Conservation (phyloP, 2,329 filamentous ascomycete species). For the Escovopsis weberi region DNA sequence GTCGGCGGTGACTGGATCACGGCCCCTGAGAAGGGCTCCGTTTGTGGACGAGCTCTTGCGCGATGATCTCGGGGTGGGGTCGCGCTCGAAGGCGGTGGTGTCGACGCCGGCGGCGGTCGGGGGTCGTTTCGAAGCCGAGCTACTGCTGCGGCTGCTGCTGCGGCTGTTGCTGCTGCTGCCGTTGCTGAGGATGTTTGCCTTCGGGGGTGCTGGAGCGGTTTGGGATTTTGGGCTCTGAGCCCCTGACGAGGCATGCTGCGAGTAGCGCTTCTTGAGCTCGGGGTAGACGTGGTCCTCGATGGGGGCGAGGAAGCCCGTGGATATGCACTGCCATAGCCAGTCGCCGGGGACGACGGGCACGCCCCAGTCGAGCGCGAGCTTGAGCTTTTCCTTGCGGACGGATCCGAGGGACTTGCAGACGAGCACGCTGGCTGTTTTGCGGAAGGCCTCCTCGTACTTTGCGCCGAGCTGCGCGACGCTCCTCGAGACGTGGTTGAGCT, state of each 20-base stretch:
- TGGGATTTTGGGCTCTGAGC: not conserved
- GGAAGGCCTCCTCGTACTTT: slow-evolving; percentile 65
- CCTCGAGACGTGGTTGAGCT: slow-evolving; percentile 73
- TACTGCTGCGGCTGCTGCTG: too few relatives aligned
- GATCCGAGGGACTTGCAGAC: slow-evolving; percentile 48
- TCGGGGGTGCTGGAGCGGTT: too few relatives aligned
- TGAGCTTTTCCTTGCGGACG: slow-evolving; percentile 60
- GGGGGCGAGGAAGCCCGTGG: slow-evolving; percentile 34
- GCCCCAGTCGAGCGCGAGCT: slow-evolving; percentile 57
- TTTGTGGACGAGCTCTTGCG: too few relatives aligned
- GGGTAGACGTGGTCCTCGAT: slow-evolving; percentile 33
- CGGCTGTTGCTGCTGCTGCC: not conserved
- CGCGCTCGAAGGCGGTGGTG: slow-evolving; percentile 24
- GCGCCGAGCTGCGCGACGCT: slow-evolving; percentile 64
- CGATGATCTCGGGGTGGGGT: slow-evolving; percentile 10
- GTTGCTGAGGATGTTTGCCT: not conserved
- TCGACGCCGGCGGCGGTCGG: slow-evolving; percentile 20
- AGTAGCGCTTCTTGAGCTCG: slow-evolving; percentile 24
- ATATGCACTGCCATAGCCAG: slow-evolving; percentile 78
- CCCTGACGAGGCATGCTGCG: not conserved
- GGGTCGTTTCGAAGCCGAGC: slow-evolving; percentile 3
- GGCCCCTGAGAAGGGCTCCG: too few relatives aligned
- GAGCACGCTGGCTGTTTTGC: slow-evolving; percentile 56
- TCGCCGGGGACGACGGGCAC: slow-evolving; percentile 68
- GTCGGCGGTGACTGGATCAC: slow-evolving; percentile 16